Evolutionary conservation across 2,329 filamentous ascomycete genomes (phyloP).

Genomic region (Aspergillus neoniger): DNA sequence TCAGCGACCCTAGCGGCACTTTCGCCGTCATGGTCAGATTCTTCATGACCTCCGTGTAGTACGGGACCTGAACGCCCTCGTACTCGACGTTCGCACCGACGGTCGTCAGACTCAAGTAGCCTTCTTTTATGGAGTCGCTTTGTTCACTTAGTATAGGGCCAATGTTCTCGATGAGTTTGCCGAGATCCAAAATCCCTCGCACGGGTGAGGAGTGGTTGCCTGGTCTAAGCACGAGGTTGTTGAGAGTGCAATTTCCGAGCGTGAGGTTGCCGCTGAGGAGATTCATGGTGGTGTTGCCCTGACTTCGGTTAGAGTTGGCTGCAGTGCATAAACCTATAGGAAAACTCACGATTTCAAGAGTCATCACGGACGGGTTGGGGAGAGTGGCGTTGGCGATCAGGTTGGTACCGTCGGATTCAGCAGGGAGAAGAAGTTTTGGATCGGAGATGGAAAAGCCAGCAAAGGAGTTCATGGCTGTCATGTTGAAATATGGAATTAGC

Average conservation of each 20-base stretch:
- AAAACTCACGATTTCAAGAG: constrained; percentile 49
- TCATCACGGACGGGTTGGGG: constrained; percentile 60
- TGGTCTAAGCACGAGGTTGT: constrained; percentile 54
- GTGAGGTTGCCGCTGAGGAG: constrained; percentile 50
- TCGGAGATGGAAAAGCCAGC: constrained; percentile 51
- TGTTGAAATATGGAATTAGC: neutral
- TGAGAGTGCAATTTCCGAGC: constrained; percentile 54
- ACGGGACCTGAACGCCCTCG: constrained; percentile 35
- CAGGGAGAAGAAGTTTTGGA: constrained; percentile 48
- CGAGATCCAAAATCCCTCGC: constrained; percentile 51
- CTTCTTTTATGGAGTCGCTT: constrained; percentile 25
- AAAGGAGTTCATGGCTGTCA: constrained; percentile 55
- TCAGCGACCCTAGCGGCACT: constrained; percentile 27
- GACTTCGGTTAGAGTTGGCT: neutral
- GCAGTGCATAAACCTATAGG: neutral
- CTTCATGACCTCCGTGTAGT: constrained; percentile 39
- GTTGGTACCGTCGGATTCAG: constrained; percentile 52
- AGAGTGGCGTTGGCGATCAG: constrained; percentile 56
- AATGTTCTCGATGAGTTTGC: constrained; percentile 34
- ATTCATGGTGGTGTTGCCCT: constrained; percentile 56
- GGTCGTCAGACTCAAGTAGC: constrained; percentile 31
- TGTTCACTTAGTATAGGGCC: constrained; percentile 29
- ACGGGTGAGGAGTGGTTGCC: constrained; percentile 56
- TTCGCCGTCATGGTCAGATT: constrained; percentile 33
- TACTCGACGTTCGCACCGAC: constrained; percentile 31